Percentiles rank a stretch among this genome's conserved stretches.
These are phyloP conservation scores for Coccomyxa sp. DNA, from an alignment of 139 green algal species.

Conservation along the genomic window DNA sequence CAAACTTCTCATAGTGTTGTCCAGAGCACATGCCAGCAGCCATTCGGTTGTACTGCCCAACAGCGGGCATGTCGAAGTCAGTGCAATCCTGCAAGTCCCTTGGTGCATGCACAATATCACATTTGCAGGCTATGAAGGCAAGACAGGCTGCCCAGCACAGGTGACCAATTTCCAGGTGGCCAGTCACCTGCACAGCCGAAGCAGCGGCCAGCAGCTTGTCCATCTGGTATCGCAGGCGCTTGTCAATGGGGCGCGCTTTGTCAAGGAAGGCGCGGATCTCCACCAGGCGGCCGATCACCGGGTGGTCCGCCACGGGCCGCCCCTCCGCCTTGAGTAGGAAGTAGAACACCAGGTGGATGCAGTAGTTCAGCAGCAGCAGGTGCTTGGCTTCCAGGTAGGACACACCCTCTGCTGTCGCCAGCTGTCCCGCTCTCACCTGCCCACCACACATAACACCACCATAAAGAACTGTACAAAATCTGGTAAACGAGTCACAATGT, in stretches of 20 bases:
- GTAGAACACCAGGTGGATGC: conserved; percentile 89
- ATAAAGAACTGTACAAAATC: background rate
- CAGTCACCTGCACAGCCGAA: background rate
- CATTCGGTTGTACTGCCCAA: too few relatives aligned
- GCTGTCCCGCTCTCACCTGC: conserved; percentile 12
- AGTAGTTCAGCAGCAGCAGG: conserved; percentile 92
- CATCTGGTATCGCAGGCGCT: conserved; percentile 93
- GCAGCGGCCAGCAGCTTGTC: conserved; percentile 86
- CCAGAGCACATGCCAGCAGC: too few relatives aligned
- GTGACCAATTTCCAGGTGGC: too few relatives aligned
- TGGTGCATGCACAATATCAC: too few relatives aligned
- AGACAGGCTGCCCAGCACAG: too few relatives aligned
- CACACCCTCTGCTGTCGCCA: conserved; percentile 81
- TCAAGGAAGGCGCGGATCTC: conserved; percentile 81
- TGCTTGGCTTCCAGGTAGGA: conserved; percentile 97
- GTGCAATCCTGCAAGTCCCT: too few relatives aligned
- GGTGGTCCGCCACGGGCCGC: conserved; percentile 79
- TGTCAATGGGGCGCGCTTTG: conserved; percentile 92
- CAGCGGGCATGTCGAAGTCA: too few relatives aligned
- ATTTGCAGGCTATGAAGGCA: too few relatives aligned
- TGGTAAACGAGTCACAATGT: background rate
- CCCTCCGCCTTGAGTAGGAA: conserved; percentile 95
- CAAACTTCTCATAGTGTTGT: too few relatives aligned
- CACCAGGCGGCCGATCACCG: conserved; percentile 82
- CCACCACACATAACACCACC: background rate